Evolutionary conservation across 805 yeast genomes (phyloP).

Genomic region (Millerozyma acaciae): DNA sequence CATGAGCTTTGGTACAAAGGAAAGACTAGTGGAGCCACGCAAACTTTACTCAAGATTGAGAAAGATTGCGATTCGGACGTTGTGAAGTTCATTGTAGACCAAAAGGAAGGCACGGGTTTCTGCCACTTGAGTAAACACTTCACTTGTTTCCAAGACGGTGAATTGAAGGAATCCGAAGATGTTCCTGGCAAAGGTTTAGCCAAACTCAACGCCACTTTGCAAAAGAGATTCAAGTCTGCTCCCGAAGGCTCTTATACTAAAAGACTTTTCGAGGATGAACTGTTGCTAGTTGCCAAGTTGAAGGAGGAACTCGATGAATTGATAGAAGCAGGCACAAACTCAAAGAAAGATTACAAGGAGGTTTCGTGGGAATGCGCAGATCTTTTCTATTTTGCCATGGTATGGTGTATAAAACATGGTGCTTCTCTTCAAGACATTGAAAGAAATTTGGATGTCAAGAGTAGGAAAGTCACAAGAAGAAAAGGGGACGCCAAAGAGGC

Average conservation of each 20-base stretch:
- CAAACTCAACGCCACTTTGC: conserved; percentile 63
- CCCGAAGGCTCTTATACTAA: conserved; percentile 95
- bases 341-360: conserved; percentile 31
- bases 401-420: conserved; percentile 61
- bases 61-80: conserved; percentile 93
- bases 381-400: conserved; percentile 55
- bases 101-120: conserved; percentile 76
- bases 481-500: conserved; percentile 93
- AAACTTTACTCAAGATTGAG: conserved; percentile 60
- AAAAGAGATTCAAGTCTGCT: conserved; percentile 59
- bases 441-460: conserved; percentile 75
- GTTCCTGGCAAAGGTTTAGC: conserved; percentile 64
- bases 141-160: conserved; percentile 67
- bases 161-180: conserved; percentile 22
- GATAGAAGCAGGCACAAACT: conserved; percentile 62
- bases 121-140: conserved; percentile 76
- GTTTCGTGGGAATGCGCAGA: conserved; percentile 98
- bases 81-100: conserved; percentile 80
- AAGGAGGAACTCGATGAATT: conserved; percentile 96
- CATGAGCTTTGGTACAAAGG: conserved; percentile 97
- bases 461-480: conserved; percentile 84
- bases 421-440: conserved; percentile 81
- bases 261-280: conserved; percentile 76
- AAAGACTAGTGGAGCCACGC: conserved; percentile 94
- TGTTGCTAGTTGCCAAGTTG: conserved; percentile 77